Evolutionary conservation across 768 basidiomycete species (phyloP), one percentile per base, ranked within the genome.

Genomic region (Chalciporus sphaerocephalus): DNA sequence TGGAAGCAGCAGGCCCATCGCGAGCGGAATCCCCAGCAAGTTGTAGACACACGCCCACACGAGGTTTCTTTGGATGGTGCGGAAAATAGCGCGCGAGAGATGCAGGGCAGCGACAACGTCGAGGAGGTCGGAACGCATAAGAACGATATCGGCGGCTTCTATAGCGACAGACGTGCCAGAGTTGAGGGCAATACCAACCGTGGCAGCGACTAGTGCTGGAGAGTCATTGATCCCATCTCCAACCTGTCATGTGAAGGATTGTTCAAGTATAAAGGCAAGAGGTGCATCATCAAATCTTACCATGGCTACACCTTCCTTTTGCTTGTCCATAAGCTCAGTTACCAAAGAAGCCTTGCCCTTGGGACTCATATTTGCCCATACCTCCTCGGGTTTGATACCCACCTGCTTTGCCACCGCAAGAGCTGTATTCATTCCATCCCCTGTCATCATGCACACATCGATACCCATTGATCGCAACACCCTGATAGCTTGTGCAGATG

Each of bases 181-280:
- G 10, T 91, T 94, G 5, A 99, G 80, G 1, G 96, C 96, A 48
- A 99, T 94, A 33, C 96, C 96, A 18, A 99, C 90, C 1, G 92
- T 91, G 1, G 95, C 91, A 4, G 92, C 93, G 13, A 93, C 94
- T 2, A 99, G 83, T 11, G 95, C 96, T 2, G 94, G 95, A 2
- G 95, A 97, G 63, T 99, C 96, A 64, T 99, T 98, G 71, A 98
- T 96, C 25, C 96, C 96, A 65, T 99, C 96, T 18, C 96, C 96
- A 32, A 99, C 92, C 92, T 94, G 51, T 43, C 3, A n/a, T 3
- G 22, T 2, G 21, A 8, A 36, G 13, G 10, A 42, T 12, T 40
- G 34, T 5, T 13, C 35, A 41, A n/a, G n/a, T n/a, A n/a, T n/a
- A n/a, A 7, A 36, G 16, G 10, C 4, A 36, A 1, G n/a, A 24